A percentile compares a stretch with the other conserved stretches of the same genome.
These are phyloP conservation scores for Borealophlyctis nickersoniae DNA, from an alignment of 192 early-diverging fungal genomes.

Conservation along the genomic window DNA sequence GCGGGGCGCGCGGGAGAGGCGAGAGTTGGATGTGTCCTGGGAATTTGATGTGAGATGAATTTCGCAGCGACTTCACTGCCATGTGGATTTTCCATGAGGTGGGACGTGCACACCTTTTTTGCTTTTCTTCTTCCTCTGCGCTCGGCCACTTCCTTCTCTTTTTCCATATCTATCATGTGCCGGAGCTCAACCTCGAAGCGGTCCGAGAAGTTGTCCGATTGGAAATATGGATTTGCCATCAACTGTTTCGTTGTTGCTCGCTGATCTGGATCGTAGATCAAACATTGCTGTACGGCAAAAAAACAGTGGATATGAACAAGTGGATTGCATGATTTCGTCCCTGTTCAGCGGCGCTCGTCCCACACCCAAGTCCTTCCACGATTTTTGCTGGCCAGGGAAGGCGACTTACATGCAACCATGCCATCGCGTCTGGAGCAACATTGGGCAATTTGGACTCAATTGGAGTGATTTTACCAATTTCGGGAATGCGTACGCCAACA, in stretches of 20 bases:
- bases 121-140: conserved; percentile 33
- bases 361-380: not conserved
- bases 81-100: too few relatives aligned
- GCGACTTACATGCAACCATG: conserved; percentile 47
- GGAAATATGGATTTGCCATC: conserved; percentile 59
- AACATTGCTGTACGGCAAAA: conserved; percentile 36
- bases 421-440: conserved; percentile 52
- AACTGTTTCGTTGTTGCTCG: conserved; percentile 56
- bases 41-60: too few relatives aligned
- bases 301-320: not conserved
- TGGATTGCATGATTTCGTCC: conserved; percentile 5
- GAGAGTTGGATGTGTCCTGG: not conserved
- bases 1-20: not conserved
- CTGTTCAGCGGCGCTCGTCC: not conserved
- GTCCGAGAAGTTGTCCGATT: conserved; percentile 52
- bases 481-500: conserved; percentile 58
- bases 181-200: conserved; percentile 50
- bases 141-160: conserved; percentile 46
- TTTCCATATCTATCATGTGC: conserved; percentile 50
- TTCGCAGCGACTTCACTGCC: too few relatives aligned
- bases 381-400: not conserved
- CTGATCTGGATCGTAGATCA: conserved; percentile 63
- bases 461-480: conserved; percentile 54
- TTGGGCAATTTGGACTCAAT: conserved; percentile 51
- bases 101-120: conserved; percentile 28